Conservation (phyloP, 202 grass and related monocot genomes). For the Zoysia matrella region DNA sequence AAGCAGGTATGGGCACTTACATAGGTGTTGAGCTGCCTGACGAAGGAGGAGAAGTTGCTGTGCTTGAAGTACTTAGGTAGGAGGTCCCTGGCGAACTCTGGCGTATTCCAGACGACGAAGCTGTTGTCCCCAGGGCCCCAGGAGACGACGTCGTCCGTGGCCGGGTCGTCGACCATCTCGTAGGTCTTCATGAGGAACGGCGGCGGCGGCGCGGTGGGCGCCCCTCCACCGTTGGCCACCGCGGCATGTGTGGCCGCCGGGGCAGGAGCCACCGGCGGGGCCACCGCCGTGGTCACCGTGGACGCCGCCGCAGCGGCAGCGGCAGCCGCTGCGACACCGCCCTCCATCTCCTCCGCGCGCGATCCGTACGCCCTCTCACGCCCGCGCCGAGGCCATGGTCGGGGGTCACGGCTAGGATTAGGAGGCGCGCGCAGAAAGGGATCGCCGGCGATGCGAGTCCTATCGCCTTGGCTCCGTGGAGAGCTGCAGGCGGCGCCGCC, state of each 20-base stretch:
- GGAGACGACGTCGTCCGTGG: slow-evolving; percentile 77
- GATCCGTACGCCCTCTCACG: slow-evolving; percentile 35
- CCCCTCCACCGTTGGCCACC: background rate
- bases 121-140: slow-evolving; percentile 88
- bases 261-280: background rate
- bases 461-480: too few species aligned
- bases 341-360: slow-evolving; percentile 29
- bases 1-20: slow-evolving; percentile 17
- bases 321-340: background rate
- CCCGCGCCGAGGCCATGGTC: background rate
- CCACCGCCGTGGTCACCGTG: background rate
- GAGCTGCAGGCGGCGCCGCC: too few species aligned
- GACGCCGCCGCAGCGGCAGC: slow-evolving; percentile 11
- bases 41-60: slow-evolving; percentile 96
- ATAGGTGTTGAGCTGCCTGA: slow-evolving; percentile 94
- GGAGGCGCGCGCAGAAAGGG: too few species aligned
- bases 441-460: too few species aligned
- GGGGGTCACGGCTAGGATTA: background rate
- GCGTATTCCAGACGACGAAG: slow-evolving; percentile 89
- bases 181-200: slow-evolving; percentile 94
- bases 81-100: slow-evolving; percentile 91
- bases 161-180: slow-evolving; percentile 90
- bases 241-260: slow-evolving; percentile 16
- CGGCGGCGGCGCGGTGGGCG: slow-evolving; percentile 43
- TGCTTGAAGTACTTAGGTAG: slow-evolving; percentile 99